These are phyloP conservation scores for Sordaria brevicollis DNA, from an alignment of 495 filamentous ascomycete genomes.

Conservation along the genomic window DNA sequence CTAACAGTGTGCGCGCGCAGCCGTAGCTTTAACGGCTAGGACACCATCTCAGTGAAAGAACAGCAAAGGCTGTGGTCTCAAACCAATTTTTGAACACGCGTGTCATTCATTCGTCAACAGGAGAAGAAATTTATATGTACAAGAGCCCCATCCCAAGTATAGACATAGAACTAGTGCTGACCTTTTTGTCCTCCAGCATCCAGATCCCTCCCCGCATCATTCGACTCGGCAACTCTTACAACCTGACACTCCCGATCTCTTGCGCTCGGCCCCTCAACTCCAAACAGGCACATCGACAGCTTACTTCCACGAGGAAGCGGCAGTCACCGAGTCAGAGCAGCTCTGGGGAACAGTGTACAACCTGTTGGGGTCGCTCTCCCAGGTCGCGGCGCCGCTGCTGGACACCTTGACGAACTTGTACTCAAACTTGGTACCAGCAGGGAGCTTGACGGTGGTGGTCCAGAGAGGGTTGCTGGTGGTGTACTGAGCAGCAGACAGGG, in stretches of 20 bases:
- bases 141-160: background rate
- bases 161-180: background rate
- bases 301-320: slow-evolving; percentile 2
- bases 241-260: background rate
- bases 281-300: background rate
- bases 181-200: background rate
- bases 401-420: slow-evolving; percentile 61
- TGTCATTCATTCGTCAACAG: background rate
- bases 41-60: too few species aligned
- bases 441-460: slow-evolving; percentile 39
- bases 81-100: background rate
- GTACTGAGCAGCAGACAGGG: slow-evolving; percentile 45
- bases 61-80: too few species aligned
- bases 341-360: slow-evolving; percentile 43
- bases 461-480: slow-evolving; percentile 47
- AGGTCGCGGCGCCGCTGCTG: slow-evolving; percentile 42
- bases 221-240: background rate
- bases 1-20: too few species aligned
- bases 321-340: slow-evolving; percentile 35
- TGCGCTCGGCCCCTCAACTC: background rate
- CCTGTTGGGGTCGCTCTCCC: slow-evolving; percentile 59
- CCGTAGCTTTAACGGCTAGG: too few species aligned
- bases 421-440: slow-evolving; percentile 44
- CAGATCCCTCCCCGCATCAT: background rate
- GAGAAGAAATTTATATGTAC: background rate